Evolutionary conservation across 2,329 filamentous ascomycete species (phyloP), one percentile per base, ranked within the genome.

Genomic region (Ceratocystis eucalypticola): DNA sequence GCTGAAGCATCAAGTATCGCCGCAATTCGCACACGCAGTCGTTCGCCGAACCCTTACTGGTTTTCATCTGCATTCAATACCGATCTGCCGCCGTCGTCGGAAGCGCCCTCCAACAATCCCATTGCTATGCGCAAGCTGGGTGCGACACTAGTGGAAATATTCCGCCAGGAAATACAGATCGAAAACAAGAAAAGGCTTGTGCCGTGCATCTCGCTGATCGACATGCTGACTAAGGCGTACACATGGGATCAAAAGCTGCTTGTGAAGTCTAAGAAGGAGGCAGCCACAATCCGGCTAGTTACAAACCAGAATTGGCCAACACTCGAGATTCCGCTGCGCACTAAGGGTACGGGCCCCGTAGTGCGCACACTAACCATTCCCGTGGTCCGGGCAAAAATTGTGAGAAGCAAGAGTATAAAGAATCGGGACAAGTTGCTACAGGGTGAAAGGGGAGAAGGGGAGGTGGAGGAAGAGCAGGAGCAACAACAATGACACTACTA

Each of bases 341-440:
- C 6, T 1, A 25, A 33, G 41, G 22, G 12, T 25, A 59, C 22
- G 25, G 1, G 5, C 5, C 17, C 20, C 17, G 28, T 20, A 3
- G 59, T 63, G 25, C 15, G 48, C 53, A 61, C 48, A 12, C 28
- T 69, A 3, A 55, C 48, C 50, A 64, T 69, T 4, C 68, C 68
- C 5, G 50, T 69, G 5, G 61, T 44, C 25, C 28, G 46, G 17
- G 15, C 48, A 28, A 33, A n/a, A 25, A 30, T 67, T 25, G 25
- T 20, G 48, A 50, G 48, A 10, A 10, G 22, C 22, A 22, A 22
- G 10, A 53, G 20, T 5, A 53, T 5, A 15, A 53, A 25, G 48
- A 41, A 53, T 10, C 10, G 2, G 22, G 7, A 3, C 48, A 53
- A 48, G 46, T 7, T 15, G 37, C 37, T 41, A 41, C 3, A 41